Base-by-base conservation (phyloP, 139 green algal species). In the Volvox africanus region DNA sequence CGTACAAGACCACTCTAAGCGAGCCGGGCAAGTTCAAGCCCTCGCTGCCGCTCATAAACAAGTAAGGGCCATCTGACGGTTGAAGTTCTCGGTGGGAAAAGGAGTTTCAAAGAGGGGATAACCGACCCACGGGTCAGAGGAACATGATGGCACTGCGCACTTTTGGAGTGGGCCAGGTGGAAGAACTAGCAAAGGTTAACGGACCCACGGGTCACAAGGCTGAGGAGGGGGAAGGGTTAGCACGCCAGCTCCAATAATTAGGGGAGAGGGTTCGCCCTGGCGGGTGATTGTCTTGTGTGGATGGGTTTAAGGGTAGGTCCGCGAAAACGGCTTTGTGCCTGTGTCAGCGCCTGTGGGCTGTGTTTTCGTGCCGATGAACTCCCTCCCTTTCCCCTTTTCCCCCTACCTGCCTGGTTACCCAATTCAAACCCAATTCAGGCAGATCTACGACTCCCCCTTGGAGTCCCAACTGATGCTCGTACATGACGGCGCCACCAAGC, bases 1-100 rank as follows among this genome's bases (percentile, higher is more conserved):
- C 92, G 30, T 99, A 99, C 95, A 97, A 97, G 86, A 93, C 99
- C 28, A 97, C 32, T 17, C 32, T 97, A 37, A 79, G 76, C 0
- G 97, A 99, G 95, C 93, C 86, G 1, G 97, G 97, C 62, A 97
- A 97, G 87, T 92, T 97, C 89, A 96, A 91, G 32, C 89, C 85
- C 69, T 82, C 37, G 36, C 37, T 89, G 85, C 85, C 85, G 75
- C 82, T 89, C 16, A 36, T 92, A 30, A 87, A 88, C 36, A 69
- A 88, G 81, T 91, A n/a, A 82, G 71, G 20, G n/a, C n/a, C 2
- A 61, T 55, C 9, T 55, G 5, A 5, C 9, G 5, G 9, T 55
- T 55, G 44, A 55, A 55, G 44, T 55, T n/a, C 65, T 3, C 28
- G n/a, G 14, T 73, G 32, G 21, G 50, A n/a, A 35, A 33, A 9